Percentiles rank a stretch among this genome's conserved stretches.
phyloP scores from a whole-genome alignment of 352 stramenopile genomes.

The Globisporangium recalcitrans region DNA sequence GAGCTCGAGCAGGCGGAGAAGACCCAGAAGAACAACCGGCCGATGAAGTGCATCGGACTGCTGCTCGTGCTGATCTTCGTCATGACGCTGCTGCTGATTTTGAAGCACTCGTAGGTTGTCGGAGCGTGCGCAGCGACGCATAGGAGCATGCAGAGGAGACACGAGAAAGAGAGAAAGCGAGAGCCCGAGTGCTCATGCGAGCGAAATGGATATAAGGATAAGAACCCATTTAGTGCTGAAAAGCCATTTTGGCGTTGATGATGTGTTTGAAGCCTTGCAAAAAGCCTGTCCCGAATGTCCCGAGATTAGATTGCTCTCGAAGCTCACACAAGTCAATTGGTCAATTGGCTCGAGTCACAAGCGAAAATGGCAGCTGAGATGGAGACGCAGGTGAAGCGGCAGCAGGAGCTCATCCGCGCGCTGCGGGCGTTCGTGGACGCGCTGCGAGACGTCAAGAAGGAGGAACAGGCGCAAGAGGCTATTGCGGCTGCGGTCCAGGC shows the following conservation, averaged over 20 bases:
- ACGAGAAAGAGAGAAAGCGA: background rate
- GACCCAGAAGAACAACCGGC: constrained; percentile 96
- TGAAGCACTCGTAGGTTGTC: constrained; percentile 80
- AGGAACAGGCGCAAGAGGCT: constrained; percentile 15
- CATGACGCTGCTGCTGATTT: constrained; percentile 89
- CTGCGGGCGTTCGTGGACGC: constrained; percentile 66
- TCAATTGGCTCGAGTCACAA: constrained; percentile 2
- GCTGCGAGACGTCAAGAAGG: constrained; percentile 45
- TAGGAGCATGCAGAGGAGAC: background rate
- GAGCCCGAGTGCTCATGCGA: background rate
- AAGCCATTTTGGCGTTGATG: background rate
- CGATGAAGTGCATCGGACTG: constrained; percentile 93
- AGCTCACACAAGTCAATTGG: background rate
- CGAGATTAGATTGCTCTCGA: constrained; percentile 12
- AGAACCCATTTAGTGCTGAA: no score
- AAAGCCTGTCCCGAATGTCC: constrained; percentile 11
- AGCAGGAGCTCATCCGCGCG: constrained; percentile 48
- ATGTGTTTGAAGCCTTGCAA: constrained; percentile 2
- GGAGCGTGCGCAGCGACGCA: background rate
- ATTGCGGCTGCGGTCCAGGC: constrained; percentile 31
- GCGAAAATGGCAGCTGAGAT: constrained; percentile 10
- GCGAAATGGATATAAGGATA: constrained; percentile 7
- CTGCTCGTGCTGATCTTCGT: constrained; percentile 91
- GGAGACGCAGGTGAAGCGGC: constrained; percentile 30
- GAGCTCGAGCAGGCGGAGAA: constrained; percentile 99